Evolutionary conservation across 2,329 filamentous ascomycete genomes (phyloP).

Genomic region (Didymosphaeria variabile): DNA sequence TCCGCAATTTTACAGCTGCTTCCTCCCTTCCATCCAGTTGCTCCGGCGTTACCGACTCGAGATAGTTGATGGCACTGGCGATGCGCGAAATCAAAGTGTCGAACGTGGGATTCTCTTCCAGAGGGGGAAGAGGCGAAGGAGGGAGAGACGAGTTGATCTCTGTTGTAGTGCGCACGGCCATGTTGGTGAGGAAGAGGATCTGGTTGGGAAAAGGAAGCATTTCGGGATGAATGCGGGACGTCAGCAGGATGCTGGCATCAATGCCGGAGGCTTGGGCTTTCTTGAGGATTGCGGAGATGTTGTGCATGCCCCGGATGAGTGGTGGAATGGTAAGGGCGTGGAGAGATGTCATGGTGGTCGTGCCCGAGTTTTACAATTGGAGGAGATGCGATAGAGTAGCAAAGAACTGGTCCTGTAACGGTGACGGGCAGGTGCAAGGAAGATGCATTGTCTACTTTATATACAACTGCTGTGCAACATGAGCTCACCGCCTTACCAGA

Average conservation of each 20-base stretch:
- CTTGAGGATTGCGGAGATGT: slow-evolving; percentile 53
- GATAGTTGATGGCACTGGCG: slow-evolving; percentile 56
- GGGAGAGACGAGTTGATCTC: slow-evolving; percentile 51
- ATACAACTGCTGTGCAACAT: not conserved
- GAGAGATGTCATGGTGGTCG: slow-evolving; percentile 32
- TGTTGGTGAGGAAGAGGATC: slow-evolving; percentile 56
- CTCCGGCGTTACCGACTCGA: slow-evolving; percentile 55
- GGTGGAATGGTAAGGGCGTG: slow-evolving; percentile 53
- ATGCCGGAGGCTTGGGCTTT: slow-evolving; percentile 52
- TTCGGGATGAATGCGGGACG: slow-evolving; percentile 57
- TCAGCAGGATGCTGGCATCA: slow-evolving; percentile 48
- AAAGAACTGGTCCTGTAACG: too few species aligned
- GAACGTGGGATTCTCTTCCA: slow-evolving; percentile 60
- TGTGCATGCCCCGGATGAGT: slow-evolving; percentile 55
- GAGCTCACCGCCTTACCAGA: not conserved
- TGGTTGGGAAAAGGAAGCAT: slow-evolving; percentile 63
- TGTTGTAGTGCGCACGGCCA: slow-evolving; percentile 51
- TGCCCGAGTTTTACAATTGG: not conserved
- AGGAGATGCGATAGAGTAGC: not conserved
- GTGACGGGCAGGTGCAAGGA: not conserved
- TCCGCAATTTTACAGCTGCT: slow-evolving; percentile 50
- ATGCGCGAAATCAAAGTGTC: slow-evolving; percentile 60
- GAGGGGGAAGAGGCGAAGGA: slow-evolving; percentile 36
- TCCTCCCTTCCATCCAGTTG: slow-evolving; percentile 56
- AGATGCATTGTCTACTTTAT: not conserved